Percentiles rank a stretch among this genome's conserved stretches.
Evolutionary conservation across 2,329 filamentous ascomycete genomes (phyloP).

Genomic region (Phoma sp.): DNA sequence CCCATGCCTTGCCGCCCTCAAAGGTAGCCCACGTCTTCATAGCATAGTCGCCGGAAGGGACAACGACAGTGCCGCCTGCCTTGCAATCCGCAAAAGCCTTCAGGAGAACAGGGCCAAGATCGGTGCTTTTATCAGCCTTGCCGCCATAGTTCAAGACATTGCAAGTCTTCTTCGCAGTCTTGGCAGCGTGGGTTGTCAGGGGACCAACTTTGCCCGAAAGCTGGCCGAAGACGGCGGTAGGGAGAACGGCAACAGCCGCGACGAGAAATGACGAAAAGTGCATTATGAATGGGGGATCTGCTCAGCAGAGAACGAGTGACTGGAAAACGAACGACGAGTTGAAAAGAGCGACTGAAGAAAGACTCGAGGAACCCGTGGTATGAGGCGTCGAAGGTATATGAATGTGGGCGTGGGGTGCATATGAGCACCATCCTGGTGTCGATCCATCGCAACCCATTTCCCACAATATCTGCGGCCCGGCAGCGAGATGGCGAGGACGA

Average conservation of each 20-base stretch:
- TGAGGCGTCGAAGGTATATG: constrained; percentile 7
- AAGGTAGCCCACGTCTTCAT: constrained; percentile 59
- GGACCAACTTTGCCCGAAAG: constrained; percentile 46
- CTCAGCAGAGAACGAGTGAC: constrained; percentile 29
- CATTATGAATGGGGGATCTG: constrained; percentile 33
- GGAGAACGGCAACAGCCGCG: constrained; percentile 30
- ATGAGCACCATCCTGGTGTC: constrained; percentile 4
- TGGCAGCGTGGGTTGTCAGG: constrained; percentile 43
- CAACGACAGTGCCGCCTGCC: constrained; percentile 57
- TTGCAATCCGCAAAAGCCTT: constrained; percentile 60
- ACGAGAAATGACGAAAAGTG: constrained; percentile 33
- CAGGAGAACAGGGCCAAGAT: constrained; percentile 57
- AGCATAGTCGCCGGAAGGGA: constrained; percentile 59
- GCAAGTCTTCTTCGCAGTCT: constrained; percentile 58
- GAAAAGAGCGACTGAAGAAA: constrained; percentile 4
- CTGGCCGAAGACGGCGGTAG: constrained; percentile 31
- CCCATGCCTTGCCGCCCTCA: constrained; percentile 56
- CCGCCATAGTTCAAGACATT: constrained; percentile 61
- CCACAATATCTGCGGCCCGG: background rate
- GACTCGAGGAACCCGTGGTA: background rate
- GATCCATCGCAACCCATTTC: constrained; percentile 6
- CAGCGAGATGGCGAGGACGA: background rate
- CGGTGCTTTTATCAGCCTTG: constrained; percentile 58
- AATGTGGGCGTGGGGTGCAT: background rate
- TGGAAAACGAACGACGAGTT: constrained; percentile 12